A percentile compares a stretch with the other conserved stretches of the same genome.
These are phyloP conservation scores for Berberis thunbergii DNA, from an alignment of 164 flowering plant genomes.

Conservation along the genomic window DNA sequence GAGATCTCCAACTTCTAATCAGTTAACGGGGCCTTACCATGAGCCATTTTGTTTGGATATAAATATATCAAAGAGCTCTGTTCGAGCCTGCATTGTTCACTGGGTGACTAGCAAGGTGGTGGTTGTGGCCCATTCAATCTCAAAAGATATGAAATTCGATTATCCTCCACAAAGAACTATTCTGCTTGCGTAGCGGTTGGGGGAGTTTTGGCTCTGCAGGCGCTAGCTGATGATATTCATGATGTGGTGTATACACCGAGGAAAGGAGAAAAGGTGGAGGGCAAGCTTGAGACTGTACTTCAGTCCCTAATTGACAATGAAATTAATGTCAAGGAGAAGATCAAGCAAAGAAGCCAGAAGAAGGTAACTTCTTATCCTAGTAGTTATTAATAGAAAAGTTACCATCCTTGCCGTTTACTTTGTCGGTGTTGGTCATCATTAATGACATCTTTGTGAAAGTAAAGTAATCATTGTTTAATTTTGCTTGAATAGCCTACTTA, in stretches of 20 bases:
- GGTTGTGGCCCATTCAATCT: constrained; percentile 87
- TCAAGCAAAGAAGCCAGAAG: constrained; percentile 46
- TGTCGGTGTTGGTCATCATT: background rate
- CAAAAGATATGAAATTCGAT: constrained; percentile 81
- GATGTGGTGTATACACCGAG: constrained; percentile 79
- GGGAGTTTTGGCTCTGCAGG: constrained; percentile 62
- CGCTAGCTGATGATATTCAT: constrained; percentile 86
- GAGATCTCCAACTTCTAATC: constrained; percentile 66
- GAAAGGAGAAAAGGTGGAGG: constrained; percentile 75
- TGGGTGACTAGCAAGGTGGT: constrained; percentile 90
- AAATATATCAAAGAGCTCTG: constrained; percentile 68
- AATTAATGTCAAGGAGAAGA: constrained; percentile 67
- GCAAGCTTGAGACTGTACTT: constrained; percentile 72
- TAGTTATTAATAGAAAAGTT: background rate
- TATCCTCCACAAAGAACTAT: constrained; percentile 52
- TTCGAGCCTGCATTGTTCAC: constrained; percentile 84
- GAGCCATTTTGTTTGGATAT: constrained; percentile 88
- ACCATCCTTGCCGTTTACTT: background rate
- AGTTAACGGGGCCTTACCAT: constrained; percentile 76
- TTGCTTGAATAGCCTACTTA: too few relatives aligned
- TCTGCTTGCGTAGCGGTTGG: constrained; percentile 75
- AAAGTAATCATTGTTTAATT: too few relatives aligned
- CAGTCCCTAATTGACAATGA: constrained; percentile 60
- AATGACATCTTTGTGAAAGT: too few relatives aligned
- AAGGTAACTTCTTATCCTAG: constrained; percentile 8